These are phyloP conservation scores for Arachis stenosperma DNA, from an alignment of 306 rosid genomes.

Conservation along the genomic window DNA sequence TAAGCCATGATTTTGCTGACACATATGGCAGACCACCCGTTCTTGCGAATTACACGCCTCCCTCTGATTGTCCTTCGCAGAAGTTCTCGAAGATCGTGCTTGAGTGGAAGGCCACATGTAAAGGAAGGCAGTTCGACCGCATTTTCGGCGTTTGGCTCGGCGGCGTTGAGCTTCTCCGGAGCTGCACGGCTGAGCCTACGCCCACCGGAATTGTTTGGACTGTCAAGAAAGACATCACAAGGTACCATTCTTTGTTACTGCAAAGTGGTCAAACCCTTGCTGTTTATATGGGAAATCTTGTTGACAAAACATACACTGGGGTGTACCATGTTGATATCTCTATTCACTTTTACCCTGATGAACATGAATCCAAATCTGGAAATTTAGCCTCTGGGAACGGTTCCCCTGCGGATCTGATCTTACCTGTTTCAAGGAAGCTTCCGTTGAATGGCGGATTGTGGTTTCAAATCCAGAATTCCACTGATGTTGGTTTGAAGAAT, in stretches of 20 bases:
- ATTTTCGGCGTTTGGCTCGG: constrained; percentile 93
- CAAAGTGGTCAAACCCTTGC: constrained; percentile 64
- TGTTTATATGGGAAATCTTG: constrained; percentile 70
- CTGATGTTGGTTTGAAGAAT: constrained; percentile 53
- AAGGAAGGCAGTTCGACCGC: constrained; percentile 86
- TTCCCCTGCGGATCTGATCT: constrained; percentile 77
- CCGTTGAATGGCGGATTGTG: constrained; percentile 82
- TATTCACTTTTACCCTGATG: constrained; percentile 63
- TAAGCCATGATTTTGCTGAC: constrained; percentile 73
- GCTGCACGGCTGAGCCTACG: constrained; percentile 91
- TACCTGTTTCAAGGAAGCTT: constrained; percentile 71
- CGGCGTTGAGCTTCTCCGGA: constrained; percentile 86
- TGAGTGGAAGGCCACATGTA: constrained; percentile 77
- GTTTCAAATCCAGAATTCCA: constrained; percentile 65
- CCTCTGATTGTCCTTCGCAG: constrained; percentile 56
- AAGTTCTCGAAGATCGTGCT: constrained; percentile 66
- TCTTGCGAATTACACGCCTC: constrained; percentile 63
- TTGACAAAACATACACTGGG: constrained; percentile 74
- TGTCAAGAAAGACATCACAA: constrained; percentile 80
- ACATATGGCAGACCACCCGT: constrained; percentile 79
- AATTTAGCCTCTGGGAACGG: constrained; percentile 39
- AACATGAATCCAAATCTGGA: constrained; percentile 22
- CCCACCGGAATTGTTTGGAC: constrained; percentile 81
- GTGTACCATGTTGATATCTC: constrained; percentile 75
- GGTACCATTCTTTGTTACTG: constrained; percentile 68